phyloP scores from a whole-genome alignment of 2,329 filamentous ascomycete genomes.

The Pseudopyricularia cyperi region DNA sequence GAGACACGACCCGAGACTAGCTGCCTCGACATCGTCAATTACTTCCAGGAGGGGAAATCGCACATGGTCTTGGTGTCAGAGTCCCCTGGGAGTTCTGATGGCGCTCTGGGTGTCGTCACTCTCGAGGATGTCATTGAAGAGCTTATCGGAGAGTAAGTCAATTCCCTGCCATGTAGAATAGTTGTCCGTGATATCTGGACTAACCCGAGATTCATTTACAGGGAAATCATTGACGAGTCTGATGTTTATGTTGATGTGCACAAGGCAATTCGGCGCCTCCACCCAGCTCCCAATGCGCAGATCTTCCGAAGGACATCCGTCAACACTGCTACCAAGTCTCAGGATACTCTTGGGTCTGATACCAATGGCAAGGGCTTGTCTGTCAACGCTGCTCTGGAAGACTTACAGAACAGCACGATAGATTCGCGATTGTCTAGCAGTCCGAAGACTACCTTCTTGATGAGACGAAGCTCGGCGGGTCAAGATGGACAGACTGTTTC shows the following conservation, averaged over 20 bases:
- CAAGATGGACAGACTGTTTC: conserved; percentile 36
- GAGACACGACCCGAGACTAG: conserved; percentile 93
- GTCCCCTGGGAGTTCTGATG: conserved; percentile 75
- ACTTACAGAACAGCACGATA: conserved; percentile 16
- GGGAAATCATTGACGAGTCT: conserved; percentile 97
- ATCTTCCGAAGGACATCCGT: conserved; percentile 26
- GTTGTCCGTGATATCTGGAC: not conserved
- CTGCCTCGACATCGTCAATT: conserved; percentile 97
- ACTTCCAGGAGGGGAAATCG: conserved; percentile 98
- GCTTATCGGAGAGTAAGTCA: conserved; percentile 83
- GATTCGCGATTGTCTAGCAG: conserved; percentile 26
- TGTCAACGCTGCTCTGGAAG: conserved; percentile 14
- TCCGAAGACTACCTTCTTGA: conserved; percentile 44
- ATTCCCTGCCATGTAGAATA: not conserved
- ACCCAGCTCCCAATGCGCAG: conserved; percentile 68
- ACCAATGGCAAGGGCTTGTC: conserved; percentile 18
- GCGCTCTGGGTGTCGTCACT: conserved; percentile 86
- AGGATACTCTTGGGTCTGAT: conserved; percentile 11
- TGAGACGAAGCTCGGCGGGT: conserved; percentile 42
- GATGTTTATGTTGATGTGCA: conserved; percentile 98
- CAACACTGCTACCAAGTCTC: conserved; percentile 5
- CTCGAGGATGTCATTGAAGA: conserved; percentile 98
- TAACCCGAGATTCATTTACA: conserved; percentile 17
- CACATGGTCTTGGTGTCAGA: conserved; percentile 97
- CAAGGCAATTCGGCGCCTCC: conserved; percentile 85